Base-by-base conservation (phyloP, 257 asterid genomes). In the Verbascum thapsus region DNA sequence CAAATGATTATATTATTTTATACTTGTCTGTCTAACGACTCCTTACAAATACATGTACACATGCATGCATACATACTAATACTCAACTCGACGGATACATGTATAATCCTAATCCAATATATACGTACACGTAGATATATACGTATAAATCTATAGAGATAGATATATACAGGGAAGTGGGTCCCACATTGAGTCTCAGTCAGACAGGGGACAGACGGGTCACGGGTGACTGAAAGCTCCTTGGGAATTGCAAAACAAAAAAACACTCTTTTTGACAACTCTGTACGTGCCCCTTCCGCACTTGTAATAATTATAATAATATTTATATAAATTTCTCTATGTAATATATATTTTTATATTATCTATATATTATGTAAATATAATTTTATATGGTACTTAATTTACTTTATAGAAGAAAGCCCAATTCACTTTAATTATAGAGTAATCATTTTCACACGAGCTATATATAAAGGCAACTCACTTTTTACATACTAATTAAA, bases 181-280 rank as follows among this genome's bases (percentile, higher is more conserved):
- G 78, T 2, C 69, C 79, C 76, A 53, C 5, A 26, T 5, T 26
- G 32, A 74, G 63, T 26, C 37, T 74, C 75, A 42, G 19, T 37
- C 42, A 43, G 72, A 69, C 79, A 69, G 19, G 26, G 23, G 63
- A n/a, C 64, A 53, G 77, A 69, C 60, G 55, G 61, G 72, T 75
- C 81, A 75, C 81, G 79, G 81, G 81, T 72, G 72, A 72, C 66
- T 19, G 38, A 64, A 11, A 53, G 44, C 49, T 20, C 78, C 75
- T 80, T 58, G 86, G 88, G 86, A 83, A 81, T 65, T 72, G 81
- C 75, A 55, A 74, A 38, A n/a, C n/a, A n/a, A n/a, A n/a, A n/a
- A 59, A 10, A 54, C 30, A 30, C 55, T 41, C 59, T 26, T 73
- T 56, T 76, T 69, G 77, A 75, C 74, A 44, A 6, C 8, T 43